A percentile compares a stretch with the other conserved stretches of the same genome.
Evolutionary conservation across 192 early-diverging fungal species (phyloP).

Genomic region (Backusella westeae): DNA sequence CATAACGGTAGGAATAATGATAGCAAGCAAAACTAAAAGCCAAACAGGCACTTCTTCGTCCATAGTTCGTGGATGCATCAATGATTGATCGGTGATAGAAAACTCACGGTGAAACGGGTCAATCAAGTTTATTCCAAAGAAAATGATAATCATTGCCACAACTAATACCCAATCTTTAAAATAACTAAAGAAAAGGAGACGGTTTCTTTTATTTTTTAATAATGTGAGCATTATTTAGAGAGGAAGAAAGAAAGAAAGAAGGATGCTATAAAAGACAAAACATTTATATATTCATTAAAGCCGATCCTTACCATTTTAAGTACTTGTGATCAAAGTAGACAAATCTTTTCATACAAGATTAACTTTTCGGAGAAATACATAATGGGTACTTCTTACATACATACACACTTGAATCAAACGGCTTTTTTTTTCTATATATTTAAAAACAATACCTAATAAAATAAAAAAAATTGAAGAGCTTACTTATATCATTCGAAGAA

Average conservation of each 20-base stretch:
- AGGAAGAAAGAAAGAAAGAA: background rate
- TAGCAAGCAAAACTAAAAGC: slow-evolving; percentile 33
- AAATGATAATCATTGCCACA: slow-evolving; percentile 51
- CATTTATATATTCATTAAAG: too few relatives aligned
- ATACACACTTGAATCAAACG: too few relatives aligned
- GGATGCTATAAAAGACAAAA: too few relatives aligned
- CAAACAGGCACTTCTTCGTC: slow-evolving; percentile 47
- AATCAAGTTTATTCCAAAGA: slow-evolving; percentile 53
- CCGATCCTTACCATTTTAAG: too few relatives aligned
- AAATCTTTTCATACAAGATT: too few relatives aligned
- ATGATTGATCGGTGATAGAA: slow-evolving; percentile 62
- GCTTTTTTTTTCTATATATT: too few relatives aligned
- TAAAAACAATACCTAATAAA: too few relatives aligned
- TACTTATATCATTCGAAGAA: too few relatives aligned
- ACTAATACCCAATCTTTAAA: slow-evolving; percentile 46
- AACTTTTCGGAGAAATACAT: too few relatives aligned
- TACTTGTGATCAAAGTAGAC: too few relatives aligned
- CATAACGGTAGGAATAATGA: slow-evolving; percentile 33
- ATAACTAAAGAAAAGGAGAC: slow-evolving; percentile 27
- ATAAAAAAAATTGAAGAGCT: too few relatives aligned
- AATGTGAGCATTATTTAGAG: background rate
- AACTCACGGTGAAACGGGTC: slow-evolving; percentile 73
- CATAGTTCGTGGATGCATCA: slow-evolving; percentile 55
- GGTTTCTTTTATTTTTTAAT: slow-evolving; percentile 11
- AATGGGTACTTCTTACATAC: too few relatives aligned